phyloP scores from a whole-genome alignment of 2,329 filamentous ascomycete species.

The Trichoderma breve region DNA sequence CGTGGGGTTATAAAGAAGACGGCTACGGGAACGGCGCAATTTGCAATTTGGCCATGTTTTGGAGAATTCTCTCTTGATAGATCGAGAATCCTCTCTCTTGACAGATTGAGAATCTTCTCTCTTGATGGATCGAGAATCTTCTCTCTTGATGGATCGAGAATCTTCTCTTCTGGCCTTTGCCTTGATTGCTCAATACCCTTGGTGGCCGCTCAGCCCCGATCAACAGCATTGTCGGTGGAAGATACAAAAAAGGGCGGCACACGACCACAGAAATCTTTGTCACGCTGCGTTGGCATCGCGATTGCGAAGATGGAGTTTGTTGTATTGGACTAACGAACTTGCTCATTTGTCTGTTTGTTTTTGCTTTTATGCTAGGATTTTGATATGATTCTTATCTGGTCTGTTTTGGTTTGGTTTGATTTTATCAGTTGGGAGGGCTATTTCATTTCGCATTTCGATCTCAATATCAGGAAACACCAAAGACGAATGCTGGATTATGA shows the following conservation, averaged over 20 bases:
- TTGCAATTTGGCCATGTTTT: slow-evolving; percentile 8
- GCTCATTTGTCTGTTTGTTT: not conserved
- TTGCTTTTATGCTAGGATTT: not conserved
- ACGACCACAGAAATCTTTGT: not conserved
- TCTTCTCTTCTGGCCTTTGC: not conserved
- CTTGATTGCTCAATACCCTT: not conserved
- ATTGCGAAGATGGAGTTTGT: slow-evolving; percentile 12
- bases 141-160: not conserved
- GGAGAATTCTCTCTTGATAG: not conserved
- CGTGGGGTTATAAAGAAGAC: not conserved
- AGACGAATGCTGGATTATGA: not conserved
- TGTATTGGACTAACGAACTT: not conserved
- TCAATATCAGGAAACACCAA: slow-evolving; percentile 4
- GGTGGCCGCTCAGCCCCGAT: not conserved
- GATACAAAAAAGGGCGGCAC: not conserved
- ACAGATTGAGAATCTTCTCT: not conserved
- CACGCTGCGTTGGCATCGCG: not conserved
- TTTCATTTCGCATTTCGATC: not conserved
- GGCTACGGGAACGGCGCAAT: slow-evolving; percentile 2
- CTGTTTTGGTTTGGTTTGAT: not conserved
- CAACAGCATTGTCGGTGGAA: not conserved
- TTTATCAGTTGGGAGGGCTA: not conserved
- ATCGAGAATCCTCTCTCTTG: not conserved
- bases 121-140: not conserved
- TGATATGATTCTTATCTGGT: not conserved